Evolutionary conservation across 169 alveolate species (phyloP).

Genomic region (Fabrea salina): DNA sequence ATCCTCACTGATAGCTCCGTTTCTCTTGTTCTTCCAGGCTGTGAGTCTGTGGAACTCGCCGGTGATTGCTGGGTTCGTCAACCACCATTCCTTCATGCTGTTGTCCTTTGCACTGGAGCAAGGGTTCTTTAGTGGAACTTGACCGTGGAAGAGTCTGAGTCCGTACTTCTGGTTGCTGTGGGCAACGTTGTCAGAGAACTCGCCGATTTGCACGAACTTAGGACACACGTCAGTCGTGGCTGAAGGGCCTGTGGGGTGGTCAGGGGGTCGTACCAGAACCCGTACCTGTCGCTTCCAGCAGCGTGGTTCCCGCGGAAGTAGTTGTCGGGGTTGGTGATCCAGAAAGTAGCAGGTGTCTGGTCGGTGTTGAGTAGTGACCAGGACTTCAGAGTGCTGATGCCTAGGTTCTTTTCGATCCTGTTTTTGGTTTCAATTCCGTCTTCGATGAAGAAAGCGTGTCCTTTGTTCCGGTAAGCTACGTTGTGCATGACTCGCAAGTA

Average conservation of each 20-base stretch:
- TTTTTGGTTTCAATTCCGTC: slow-evolving; percentile 76
- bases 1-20: slow-evolving; percentile 61
- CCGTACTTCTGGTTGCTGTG: slow-evolving; percentile 75
- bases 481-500: slow-evolving; percentile 53
- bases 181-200: slow-evolving; percentile 57
- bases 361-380: slow-evolving; percentile 65
- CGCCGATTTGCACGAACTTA: slow-evolving; percentile 44
- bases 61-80: slow-evolving; percentile 47
- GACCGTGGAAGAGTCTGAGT: slow-evolving; percentile 57
- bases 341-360: slow-evolving; percentile 68
- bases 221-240: slow-evolving; percentile 61
- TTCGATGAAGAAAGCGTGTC: slow-evolving; percentile 78
- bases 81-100: too few species aligned
- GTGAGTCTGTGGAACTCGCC: slow-evolving; percentile 42
- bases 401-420: slow-evolving; percentile 50
- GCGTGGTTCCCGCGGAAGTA: slow-evolving; percentile 53
- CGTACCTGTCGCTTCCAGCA: slow-evolving; percentile 70
- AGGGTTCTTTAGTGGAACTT: slow-evolving; percentile 46
- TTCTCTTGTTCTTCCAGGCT: slow-evolving; percentile 54
- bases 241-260: slow-evolving; percentile 65
- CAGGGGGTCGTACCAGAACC: slow-evolving; percentile 64
- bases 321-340: slow-evolving; percentile 75
- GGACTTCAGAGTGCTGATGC: slow-evolving; percentile 35
- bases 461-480: slow-evolving; percentile 64
- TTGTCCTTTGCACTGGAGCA: too few species aligned